Evolutionary conservation across 2,329 filamentous ascomycete genomes (phyloP).

Genomic region (Phialocephala subalpina): DNA sequence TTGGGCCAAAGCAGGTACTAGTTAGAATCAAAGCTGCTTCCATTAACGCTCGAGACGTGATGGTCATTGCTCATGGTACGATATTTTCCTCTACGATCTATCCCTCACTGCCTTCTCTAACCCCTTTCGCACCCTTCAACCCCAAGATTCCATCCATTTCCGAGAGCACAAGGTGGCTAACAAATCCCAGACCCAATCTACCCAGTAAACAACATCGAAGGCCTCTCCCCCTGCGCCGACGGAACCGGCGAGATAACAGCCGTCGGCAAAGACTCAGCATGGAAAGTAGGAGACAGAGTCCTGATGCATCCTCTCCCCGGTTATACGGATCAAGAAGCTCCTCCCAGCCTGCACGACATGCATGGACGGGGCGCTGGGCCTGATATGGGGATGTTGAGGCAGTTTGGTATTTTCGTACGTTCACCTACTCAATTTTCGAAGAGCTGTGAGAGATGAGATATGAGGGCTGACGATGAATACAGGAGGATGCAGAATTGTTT

Average conservation of each 20-base stretch:
- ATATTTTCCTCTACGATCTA: no score
- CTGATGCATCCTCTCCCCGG: constrained; percentile 7
- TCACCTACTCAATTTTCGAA: neutral
- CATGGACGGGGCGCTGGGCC: constrained; percentile 7
- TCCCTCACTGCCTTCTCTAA: no score
- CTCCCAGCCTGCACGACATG: constrained; percentile 4
- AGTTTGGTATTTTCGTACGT: constrained; percentile 7
- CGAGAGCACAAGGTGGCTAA: neutral
- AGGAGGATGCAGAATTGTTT: constrained; percentile 12
- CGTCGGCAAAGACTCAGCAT: neutral
- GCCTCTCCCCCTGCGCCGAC: constrained; percentile 7
- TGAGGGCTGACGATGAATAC: neutral
- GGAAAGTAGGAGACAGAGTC: constrained; percentile 13
- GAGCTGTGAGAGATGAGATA: no score
- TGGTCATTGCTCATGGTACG: constrained; percentile 17
- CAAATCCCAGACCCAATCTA: constrained; percentile 10
- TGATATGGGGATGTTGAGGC: constrained; percentile 4
- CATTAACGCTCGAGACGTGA: constrained; percentile 17
- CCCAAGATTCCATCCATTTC: neutral
- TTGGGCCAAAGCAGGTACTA: constrained; percentile 2
- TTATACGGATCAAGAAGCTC: constrained; percentile 6
- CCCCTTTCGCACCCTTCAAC: neutral
- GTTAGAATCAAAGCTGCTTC: constrained; percentile 5
- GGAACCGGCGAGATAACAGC: constrained; percentile 3
- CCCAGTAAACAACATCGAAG: neutral